Evolutionary conservation across 768 basidiomycete genomes (phyloP), one percentile per base, ranked within the genome.

Genomic region (Serendipita sp.): DNA sequence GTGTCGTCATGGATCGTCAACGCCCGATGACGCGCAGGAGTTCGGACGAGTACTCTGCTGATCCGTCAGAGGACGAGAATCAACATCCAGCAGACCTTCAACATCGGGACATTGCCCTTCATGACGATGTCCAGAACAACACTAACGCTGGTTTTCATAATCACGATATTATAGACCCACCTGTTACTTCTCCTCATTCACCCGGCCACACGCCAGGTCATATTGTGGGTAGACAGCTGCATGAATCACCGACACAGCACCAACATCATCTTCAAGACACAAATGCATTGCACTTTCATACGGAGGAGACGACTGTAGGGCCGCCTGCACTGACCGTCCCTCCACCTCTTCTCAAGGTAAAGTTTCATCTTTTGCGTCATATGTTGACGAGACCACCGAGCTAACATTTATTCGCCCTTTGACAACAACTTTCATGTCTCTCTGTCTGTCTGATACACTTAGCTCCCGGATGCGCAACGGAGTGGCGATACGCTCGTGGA

Each of bases 161-260:
- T 13, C 38, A 41, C 38, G 7, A 41, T 5, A 5, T 13, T 2
- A 13, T 5, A 7, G 38, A 41, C 38, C 7, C 13, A 7, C 7
- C 5, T 5, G 13, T 41, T 41, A 7, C 38, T 1, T 13, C 38
- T 41, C 38, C 38, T 5, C 38, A 41, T 41, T 41, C 38, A 13
- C 38, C 38, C 13, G 38, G 38, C 7, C 38, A 41, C 2, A 62
- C 60, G n/a, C 28, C 54, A 28, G 32, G 56, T 53, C 44, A 63
- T 44, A 38, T 64, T 46, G 34, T 32, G 41, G 18, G 46, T 63
- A 65, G 16, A 48, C 69, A 5, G 66, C 54, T 13, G 51, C 66
- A 32, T 28, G 56, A 60, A 48, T 5, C 66, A 70, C 67, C 68
- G 68, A 41, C 67, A 69, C 41, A 24, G 67, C 10, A 54, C 66